phyloP scores from a whole-genome alignment of 352 stramenopile genomes.

The Pythium insidiosum region DNA sequence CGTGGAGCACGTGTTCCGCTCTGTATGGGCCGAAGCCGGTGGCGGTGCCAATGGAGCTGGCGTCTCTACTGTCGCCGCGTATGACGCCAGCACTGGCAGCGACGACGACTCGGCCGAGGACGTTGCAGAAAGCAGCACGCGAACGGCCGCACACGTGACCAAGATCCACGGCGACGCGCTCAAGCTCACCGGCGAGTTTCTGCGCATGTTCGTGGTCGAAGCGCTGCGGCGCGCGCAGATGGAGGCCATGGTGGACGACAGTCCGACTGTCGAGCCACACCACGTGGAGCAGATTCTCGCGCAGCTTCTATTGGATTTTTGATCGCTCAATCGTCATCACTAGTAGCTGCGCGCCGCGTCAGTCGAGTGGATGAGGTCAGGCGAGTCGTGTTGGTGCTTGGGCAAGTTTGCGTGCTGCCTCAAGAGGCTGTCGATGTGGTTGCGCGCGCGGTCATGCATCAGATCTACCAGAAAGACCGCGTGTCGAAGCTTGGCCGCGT shows the following conservation, averaged over 20 bases:
- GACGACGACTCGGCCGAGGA: constrained; percentile 31
- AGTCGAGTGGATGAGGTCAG: too few species aligned
- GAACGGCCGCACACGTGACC: constrained; percentile 22
- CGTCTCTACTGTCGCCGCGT: too few species aligned
- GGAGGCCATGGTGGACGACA: constrained; percentile 84
- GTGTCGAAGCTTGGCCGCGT: constrained; percentile 38
- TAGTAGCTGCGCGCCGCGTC: too few species aligned
- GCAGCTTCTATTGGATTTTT: constrained; percentile 77
- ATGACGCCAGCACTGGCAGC: constrained; percentile 26
- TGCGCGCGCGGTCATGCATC: constrained; percentile 27
- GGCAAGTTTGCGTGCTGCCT: too few species aligned
- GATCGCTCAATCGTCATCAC: too few species aligned
- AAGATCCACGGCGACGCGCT: constrained; percentile 75
- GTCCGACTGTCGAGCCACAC: constrained; percentile 52
- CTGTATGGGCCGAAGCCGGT: constrained; percentile 39
- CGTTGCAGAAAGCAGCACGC: constrained; percentile 16
- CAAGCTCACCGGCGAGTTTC: constrained; percentile 63
- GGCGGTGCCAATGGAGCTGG: too few species aligned
- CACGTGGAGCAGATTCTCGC: constrained; percentile 79
- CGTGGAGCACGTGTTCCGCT: constrained; percentile 69
- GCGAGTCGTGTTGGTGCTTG: too few species aligned
- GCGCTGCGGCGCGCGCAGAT: constrained; percentile 74
- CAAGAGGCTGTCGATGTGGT: constrained; percentile 24
- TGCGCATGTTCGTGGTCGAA: constrained; percentile 72
- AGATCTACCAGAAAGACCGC: constrained; percentile 37